Base-by-base conservation (phyloP, 495 filamentous ascomycete species). In the Penicillium flavigenum region DNA sequence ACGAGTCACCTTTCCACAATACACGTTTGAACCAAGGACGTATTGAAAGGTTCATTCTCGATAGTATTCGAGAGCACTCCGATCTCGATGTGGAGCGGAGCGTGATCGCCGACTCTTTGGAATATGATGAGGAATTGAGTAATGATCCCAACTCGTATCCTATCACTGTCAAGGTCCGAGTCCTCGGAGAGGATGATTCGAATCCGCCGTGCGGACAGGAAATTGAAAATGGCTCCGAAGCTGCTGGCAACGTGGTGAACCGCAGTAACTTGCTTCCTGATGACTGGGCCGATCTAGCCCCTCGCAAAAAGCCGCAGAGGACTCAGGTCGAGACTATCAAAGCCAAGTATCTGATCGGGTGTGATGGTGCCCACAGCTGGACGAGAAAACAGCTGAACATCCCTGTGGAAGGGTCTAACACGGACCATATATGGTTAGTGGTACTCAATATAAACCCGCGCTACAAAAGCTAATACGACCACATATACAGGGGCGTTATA, bases 331-430 rank as follows among this genome's bases (percentile, higher is more conserved):
- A 84, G 61, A 72, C 58, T 4, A 68, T 88, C 7, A 76, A 64
- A 31, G 79, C 85, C 5, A 88, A 85, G 60, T 90, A 87, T 58
- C 68, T 89, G 45, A 77, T 88, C n/a, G 86, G 86, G 2, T 84
- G 80, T 50, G 86, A 89, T 66, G 85, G 85, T 1, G 85, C 84
- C 2, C 84, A 84, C 58, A 81, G 78, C 47, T 88, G 86, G 86
- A 81, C 81, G 1, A 71, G 86, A 34, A 75, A 74, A 60, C 78
- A 83, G 42, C 66, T 88, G 4, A 76, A 78, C 5, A 81, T 82
- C 39, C 67, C 76, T 11, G 69, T 85, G 54, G 72, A 82, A 50
- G 86, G 86, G 5, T 81, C 85, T 38, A 75, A 75, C 45, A 86
- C 83, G 0, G 84, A 89, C 54, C 81, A 72, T 64, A 72, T 86